phyloP scores from a whole-genome alignment of 2,329 filamentous ascomycete genomes.

The Cordyceps cicadae region DNA sequence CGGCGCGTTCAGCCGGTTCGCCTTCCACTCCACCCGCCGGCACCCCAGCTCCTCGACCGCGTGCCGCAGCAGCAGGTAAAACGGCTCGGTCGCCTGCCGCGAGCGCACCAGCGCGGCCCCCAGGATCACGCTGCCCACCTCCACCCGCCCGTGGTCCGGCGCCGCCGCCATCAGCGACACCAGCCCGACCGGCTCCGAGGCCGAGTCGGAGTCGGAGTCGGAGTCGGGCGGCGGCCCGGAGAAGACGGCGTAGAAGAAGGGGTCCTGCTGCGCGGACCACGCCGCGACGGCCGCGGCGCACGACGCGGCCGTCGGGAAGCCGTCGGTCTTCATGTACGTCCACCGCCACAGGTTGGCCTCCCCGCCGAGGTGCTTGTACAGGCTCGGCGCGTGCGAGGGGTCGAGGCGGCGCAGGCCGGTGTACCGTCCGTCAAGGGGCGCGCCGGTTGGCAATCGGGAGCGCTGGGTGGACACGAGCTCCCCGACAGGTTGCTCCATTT shows the following conservation, averaged over 20 bases:
- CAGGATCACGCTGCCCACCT: slow-evolving; percentile 50
- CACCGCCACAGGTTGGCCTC: slow-evolving; percentile 23
- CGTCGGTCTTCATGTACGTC: slow-evolving; percentile 26
- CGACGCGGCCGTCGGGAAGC: slow-evolving; percentile 15
- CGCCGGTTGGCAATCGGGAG: not conserved
- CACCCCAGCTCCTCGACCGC: slow-evolving; percentile 47
- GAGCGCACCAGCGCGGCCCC: slow-evolving; percentile 43
- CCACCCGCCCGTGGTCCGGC: slow-evolving; percentile 40
- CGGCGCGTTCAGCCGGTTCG: slow-evolving; percentile 45
- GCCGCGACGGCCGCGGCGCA: slow-evolving; percentile 16
- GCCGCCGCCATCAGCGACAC: slow-evolving; percentile 39
- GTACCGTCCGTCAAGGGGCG: slow-evolving; percentile 22
- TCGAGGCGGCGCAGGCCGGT: slow-evolving; percentile 24
- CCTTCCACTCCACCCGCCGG: slow-evolving; percentile 57
- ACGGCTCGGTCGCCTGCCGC: slow-evolving; percentile 46
- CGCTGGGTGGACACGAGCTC: not conserved
- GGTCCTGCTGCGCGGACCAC: slow-evolving; percentile 24
- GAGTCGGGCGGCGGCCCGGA: slow-evolving; percentile 23
- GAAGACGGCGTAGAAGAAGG: slow-evolving; percentile 37
- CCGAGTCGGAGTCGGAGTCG: slow-evolving; percentile 14
- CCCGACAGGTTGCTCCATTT: slow-evolving; percentile 5
- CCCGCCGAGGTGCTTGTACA: slow-evolving; percentile 27
- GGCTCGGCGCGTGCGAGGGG: slow-evolving; percentile 19
- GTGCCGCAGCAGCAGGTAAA: slow-evolving; percentile 46
- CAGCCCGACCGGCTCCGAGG: slow-evolving; percentile 31